A percentile compares a stretch with the other conserved stretches of the same genome.
Conservation (phyloP, 192 early-diverging fungal species). For the Coemansia sp. region DNA sequence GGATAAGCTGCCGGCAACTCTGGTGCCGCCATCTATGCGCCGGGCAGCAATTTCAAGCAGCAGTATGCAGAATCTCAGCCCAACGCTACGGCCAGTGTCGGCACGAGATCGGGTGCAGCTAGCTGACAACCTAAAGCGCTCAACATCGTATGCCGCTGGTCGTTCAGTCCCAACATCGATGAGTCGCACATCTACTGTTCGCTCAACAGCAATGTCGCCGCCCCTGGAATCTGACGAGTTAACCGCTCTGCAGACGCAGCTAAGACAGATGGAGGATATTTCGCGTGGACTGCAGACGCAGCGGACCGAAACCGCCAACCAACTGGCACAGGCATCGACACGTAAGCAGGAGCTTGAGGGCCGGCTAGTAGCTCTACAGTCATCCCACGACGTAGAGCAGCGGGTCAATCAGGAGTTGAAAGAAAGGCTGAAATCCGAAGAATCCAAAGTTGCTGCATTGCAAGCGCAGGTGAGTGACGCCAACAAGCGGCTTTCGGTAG, state of each 20-base stretch:
- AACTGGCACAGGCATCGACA: slow-evolving; percentile 28
- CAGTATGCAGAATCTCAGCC: slow-evolving; percentile 41
- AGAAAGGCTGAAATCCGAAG: slow-evolving; percentile 42
- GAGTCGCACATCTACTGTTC: slow-evolving; percentile 23
- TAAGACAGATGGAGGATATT: slow-evolving; percentile 43
- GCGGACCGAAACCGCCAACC: slow-evolving; percentile 27
- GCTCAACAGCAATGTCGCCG: slow-evolving; percentile 31
- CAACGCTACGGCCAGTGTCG: slow-evolving; percentile 29
- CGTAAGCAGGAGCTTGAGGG: slow-evolving; percentile 54
- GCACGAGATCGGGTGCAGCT: slow-evolving; percentile 16
- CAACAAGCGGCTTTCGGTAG: slow-evolving; percentile 27
- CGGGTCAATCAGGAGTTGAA: slow-evolving; percentile 52
- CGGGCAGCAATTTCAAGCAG: slow-evolving; percentile 26
- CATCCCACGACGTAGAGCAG: slow-evolving; percentile 49
- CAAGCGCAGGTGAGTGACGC: slow-evolving; percentile 41
- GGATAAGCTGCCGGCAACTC: slow-evolving; percentile 40
- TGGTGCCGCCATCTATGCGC: slow-evolving; percentile 53
- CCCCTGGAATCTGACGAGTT: slow-evolving; percentile 28
- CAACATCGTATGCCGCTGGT: slow-evolving; percentile 21
- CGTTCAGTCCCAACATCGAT: slow-evolving; percentile 19
- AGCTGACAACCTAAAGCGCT: slow-evolving; percentile 29
- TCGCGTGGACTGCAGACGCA: slow-evolving; percentile 46
- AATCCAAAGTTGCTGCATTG: slow-evolving; percentile 21
- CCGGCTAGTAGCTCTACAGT: slow-evolving; percentile 37
- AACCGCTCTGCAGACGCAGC: slow-evolving; percentile 29